Evolutionary conservation across 2,329 filamentous ascomycete species (phyloP).

Genomic region (Fusarium agapanthi): DNA sequence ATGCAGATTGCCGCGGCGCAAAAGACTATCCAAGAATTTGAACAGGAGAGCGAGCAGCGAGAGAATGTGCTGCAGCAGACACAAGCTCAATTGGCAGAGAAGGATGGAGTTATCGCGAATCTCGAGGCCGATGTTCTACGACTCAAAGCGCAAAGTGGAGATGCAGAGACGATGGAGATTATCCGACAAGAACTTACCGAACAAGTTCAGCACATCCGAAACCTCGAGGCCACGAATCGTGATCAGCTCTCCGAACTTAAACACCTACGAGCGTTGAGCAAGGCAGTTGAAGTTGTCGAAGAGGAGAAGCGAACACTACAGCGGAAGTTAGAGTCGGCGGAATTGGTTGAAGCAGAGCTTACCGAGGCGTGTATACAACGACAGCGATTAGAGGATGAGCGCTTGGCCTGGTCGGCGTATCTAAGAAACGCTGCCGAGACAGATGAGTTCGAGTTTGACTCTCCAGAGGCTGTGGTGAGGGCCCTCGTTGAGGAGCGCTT

Average conservation of each 20-base stretch:
- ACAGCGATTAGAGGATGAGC: slow-evolving; percentile 88
- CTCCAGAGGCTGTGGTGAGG: slow-evolving; percentile 85
- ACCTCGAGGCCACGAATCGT: slow-evolving; percentile 80
- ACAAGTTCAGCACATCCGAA: slow-evolving; percentile 90
- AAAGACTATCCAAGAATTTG: slow-evolving; percentile 64
- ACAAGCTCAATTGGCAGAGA: slow-evolving; percentile 73
- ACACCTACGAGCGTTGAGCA: slow-evolving; percentile 81
- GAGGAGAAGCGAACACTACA: slow-evolving; percentile 91
- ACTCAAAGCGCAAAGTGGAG: slow-evolving; percentile 85
- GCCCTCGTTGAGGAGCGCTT: slow-evolving; percentile 85
- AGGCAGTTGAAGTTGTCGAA: slow-evolving; percentile 91
- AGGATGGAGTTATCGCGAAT: slow-evolving; percentile 74
- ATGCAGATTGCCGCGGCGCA: slow-evolving; percentile 58
- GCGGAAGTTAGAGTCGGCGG: slow-evolving; percentile 78
- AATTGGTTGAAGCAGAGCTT: slow-evolving; percentile 78
- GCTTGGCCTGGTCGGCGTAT: slow-evolving; percentile 85
- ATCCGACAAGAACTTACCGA: slow-evolving; percentile 90
- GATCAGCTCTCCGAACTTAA: slow-evolving; percentile 84
- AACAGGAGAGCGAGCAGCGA: slow-evolving; percentile 65
- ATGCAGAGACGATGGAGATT: slow-evolving; percentile 83
- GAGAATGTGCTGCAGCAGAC: slow-evolving; percentile 65
- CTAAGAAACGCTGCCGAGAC: slow-evolving; percentile 73
- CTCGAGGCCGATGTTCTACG: slow-evolving; percentile 86
- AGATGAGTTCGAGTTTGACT: slow-evolving; percentile 79
- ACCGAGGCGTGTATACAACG: slow-evolving; percentile 82